These are phyloP conservation scores for Tetrahymena borealis DNA, from an alignment of 73 alveolate species.

Conservation along the genomic window DNA sequence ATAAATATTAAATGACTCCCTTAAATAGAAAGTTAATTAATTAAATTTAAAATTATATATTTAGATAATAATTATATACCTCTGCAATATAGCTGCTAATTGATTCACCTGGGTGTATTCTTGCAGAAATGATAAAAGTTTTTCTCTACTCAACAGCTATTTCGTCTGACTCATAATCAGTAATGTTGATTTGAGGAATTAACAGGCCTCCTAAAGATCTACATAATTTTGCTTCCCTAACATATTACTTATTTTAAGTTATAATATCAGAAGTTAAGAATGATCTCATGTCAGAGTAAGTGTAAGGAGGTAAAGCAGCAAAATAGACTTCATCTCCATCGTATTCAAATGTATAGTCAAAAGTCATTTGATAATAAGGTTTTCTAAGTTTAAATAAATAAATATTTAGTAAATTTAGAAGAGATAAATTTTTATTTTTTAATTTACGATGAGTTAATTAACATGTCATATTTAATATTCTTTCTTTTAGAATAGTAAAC, in stretches of 20 bases:
- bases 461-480: not conserved
- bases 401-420: not conserved
- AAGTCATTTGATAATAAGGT: constrained; percentile 55
- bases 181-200: constrained; percentile 22
- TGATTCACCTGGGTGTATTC: constrained; percentile 94
- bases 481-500: not conserved
- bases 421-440: not conserved
- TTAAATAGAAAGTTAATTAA: not conserved
- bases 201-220: constrained; percentile 17
- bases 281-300: constrained; percentile 60
- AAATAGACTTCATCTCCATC: constrained; percentile 74
- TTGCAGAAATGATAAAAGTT: constrained; percentile 64
- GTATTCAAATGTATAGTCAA: constrained; percentile 59
- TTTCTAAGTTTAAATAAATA: not conserved
- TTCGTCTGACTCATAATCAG: constrained; percentile 13
- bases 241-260: not conserved
- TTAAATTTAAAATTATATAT: constrained; percentile 59
- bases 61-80: constrained; percentile 63
- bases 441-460: not conserved
- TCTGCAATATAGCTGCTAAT: constrained; percentile 74
- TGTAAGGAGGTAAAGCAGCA: constrained; percentile 78
- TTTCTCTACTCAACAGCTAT: constrained; percentile 32
- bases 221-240: not conserved
- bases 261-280: constrained; percentile 21
- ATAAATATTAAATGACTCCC: not conserved